A percentile compares a stretch with the other conserved stretches of the same genome.
Evolutionary conservation across 2,329 filamentous ascomycete genomes (phyloP).

Genomic region (Sporothrix luriei): DNA sequence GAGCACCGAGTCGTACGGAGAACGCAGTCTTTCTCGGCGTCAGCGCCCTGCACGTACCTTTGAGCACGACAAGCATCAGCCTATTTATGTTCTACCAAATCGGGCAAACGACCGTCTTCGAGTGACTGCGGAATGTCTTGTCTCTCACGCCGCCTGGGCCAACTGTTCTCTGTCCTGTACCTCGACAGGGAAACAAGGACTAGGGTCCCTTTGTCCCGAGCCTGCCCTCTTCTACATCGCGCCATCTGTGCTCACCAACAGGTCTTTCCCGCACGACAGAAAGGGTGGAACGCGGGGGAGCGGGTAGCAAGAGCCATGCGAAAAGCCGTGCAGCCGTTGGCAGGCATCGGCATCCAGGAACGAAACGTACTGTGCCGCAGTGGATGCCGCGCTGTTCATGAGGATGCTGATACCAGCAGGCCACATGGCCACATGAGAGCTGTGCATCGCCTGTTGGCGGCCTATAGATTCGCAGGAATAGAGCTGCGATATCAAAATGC

Average conservation of each 20-base stretch:
- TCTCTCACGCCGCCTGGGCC: not conserved
- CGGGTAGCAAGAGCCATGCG: not conserved
- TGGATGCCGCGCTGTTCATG: not conserved
- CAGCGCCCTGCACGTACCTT: not conserved
- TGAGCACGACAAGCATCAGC: too few species aligned
- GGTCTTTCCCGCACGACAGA: not conserved
- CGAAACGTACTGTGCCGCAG: conserved; percentile 8
- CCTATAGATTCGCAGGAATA: not conserved
- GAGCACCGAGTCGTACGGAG: not conserved
- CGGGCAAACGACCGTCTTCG: not conserved
- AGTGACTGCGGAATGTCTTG: not conserved
- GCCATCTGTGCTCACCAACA: conserved; percentile 17
- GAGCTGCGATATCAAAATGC: not conserved
- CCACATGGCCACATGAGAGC: not conserved
- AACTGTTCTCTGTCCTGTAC: not conserved
- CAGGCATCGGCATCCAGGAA: conserved; percentile 6
- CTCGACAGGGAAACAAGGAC: not conserved
- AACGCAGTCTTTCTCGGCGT: not conserved
- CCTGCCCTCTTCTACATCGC: not conserved
- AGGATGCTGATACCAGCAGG: not conserved
- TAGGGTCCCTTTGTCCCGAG: not conserved
- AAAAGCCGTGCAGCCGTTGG: not conserved
- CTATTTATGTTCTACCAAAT: not conserved
- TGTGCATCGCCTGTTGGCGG: not conserved
- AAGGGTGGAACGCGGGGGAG: not conserved